Evolutionary conservation across 305 asterid genomes (phyloP), one percentile per base, ranked within the genome.

Genomic region (Rubia occidens): DNA sequence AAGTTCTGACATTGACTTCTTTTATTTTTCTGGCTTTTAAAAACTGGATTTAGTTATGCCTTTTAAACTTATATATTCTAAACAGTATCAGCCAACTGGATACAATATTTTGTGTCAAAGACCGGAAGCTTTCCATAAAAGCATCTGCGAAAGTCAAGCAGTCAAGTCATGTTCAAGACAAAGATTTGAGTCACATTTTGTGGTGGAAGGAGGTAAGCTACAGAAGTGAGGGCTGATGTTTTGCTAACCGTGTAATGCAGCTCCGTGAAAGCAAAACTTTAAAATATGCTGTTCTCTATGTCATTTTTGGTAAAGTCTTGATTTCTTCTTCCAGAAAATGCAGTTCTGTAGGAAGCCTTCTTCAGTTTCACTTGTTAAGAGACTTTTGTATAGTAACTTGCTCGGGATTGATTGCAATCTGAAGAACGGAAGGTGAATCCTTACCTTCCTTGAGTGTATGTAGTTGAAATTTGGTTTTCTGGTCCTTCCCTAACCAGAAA

Each of bases 171-270:
- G 73, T 68, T 47, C 63, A 74, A 54, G 95, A 89, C 68, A 94
- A 81, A 83, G 90, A 90, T 72, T 77, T 83, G 81, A 81, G 79
- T 71, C 91, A 94, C 75, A 72, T 91, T 78, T 72, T 84, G 64
- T 91, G 97, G 99, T 94, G 99, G 99, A 91, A 88, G 76, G 96
- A 94, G 99, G 99, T 89, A 68, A 70, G 77, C 77, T 75, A 70
- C 69, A 70, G 74, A 72, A 60, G 37, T 58, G 70, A 15, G 40
- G 44, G 70, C 71, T 70, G 58, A 69, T 53, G 53, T 44, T 71
- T 75, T 81, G 45, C 59, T 76, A 26, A 62, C 51, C 29, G 37
- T 51, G 17, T 69, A 64, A 21, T n/a, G 55, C 47, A 55, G 51
- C 42, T 32, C 21, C 17, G 29, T 15, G 5, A 54, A 42, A 8